Evolutionary conservation across 23 red algal species (phyloP), one percentile per base, ranked within the genome.

Genomic region (Gracilaria gracilis): DNA sequence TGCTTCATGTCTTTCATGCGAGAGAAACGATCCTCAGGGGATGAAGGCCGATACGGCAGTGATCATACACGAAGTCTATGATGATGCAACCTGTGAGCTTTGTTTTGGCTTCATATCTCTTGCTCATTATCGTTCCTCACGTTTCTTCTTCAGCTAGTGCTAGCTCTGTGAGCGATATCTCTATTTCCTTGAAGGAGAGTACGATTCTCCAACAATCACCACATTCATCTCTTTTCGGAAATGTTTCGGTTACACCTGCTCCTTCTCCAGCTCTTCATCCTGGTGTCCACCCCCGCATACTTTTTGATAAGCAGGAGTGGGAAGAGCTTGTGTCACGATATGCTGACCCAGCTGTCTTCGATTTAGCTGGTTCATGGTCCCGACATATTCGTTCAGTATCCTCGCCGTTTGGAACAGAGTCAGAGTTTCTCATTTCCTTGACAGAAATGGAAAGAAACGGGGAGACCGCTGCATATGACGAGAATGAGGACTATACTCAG

Each of bases 251-350:
- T 21, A 90, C 87, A 46, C 87, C 87, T 29, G 73, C 75, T 21
- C 87, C 87, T 3, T 8, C 59, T 21, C 16, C 73, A 39, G 87
- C 53, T 80, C 36, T 90, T 15, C 14, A 65, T 19, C 62, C 76
- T 66, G 71, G 57, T 31, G 87, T 90, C 13, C 87, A 90, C 65
- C 87, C 87, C 25, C 87, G 87, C 21, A 90, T 90, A 42, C 57
- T 90, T 2, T 61, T 80, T 35, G 54, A 75, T 57, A 75, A 35
- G 1, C 20, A 61, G 25, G 74, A 70, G 35, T 90, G 87, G 87
- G 49, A 80, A 12, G 53, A 44, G 20, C 47, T 90, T 9, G 17
- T 90, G 14, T 31, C 37, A 29, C 87, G 87, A 15, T 90, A 90
- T 57, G 87, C 74, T 57, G 87, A 81, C 37, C 54, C 49, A 61